Evolutionary conservation across 2,329 filamentous ascomycete genomes (phyloP).

Genomic region (Penicillium griseofulvum): DNA sequence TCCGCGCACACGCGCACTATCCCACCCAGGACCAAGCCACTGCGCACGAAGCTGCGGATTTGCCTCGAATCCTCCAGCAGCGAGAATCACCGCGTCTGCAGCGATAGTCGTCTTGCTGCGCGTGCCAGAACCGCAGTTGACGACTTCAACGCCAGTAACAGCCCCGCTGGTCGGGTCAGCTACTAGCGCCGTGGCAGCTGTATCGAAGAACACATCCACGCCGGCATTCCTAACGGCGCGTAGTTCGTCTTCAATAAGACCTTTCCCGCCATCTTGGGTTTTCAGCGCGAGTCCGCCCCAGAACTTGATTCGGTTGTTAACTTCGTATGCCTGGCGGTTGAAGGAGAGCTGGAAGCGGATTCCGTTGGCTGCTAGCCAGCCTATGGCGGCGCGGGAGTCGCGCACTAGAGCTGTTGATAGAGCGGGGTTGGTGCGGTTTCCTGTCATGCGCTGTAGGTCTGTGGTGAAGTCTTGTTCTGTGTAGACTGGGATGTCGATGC

Average conservation of each 20-base stretch:
- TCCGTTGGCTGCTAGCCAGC: constrained; percentile 57
- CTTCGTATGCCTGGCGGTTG: constrained; percentile 64
- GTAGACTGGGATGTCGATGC: constrained; percentile 61
- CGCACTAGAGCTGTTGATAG: constrained; percentile 52
- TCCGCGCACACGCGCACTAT: constrained; percentile 60
- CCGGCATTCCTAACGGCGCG: constrained; percentile 45
- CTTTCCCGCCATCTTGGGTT: constrained; percentile 59
- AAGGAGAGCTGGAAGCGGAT: constrained; percentile 61
- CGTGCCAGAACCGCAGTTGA: constrained; percentile 1
- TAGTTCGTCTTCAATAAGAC: constrained; percentile 53
- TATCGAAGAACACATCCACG: constrained; percentile 47
- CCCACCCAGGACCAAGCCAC: constrained; percentile 60
- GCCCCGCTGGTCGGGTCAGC: neutral
- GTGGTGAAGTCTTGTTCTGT: constrained; percentile 52
- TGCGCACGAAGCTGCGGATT: constrained; percentile 57
- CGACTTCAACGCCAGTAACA: constrained; percentile 18
- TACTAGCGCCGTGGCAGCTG: neutral
- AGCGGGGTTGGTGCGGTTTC: constrained; percentile 51
- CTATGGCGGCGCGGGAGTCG: constrained; percentile 52
- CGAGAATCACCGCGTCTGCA: constrained; percentile 28
- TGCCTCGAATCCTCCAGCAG: constrained; percentile 64
- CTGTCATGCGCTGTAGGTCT: constrained; percentile 59
- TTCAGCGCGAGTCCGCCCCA: constrained; percentile 65
- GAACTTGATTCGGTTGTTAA: constrained; percentile 61
- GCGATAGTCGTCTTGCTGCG: constrained; percentile 15